Base-by-base conservation (phyloP, 352 stramenopile genomes). In the Phytophthora pluvialis region DNA sequence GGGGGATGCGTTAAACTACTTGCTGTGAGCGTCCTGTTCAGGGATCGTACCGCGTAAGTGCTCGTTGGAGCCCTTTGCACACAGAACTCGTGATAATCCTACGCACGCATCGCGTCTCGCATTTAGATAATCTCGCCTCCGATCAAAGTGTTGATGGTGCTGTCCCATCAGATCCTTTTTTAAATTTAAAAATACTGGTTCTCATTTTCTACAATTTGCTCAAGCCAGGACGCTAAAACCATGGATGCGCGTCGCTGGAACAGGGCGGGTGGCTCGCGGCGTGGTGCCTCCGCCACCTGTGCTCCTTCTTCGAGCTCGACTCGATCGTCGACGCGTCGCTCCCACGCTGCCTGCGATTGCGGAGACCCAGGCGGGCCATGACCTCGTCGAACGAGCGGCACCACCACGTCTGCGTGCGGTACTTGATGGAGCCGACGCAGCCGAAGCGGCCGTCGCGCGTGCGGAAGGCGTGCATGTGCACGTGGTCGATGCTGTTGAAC, bases 401-500 rank as follows among this genome's bases (percentile, higher is more conserved):
- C 88, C 88, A 95, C 88, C 88, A 95, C 28, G 88, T 94, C 51
- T 88, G 81, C 1, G 86, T 95, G 47, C 79, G 80, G 70, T 93
- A 95, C 74, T 95, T 95, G 61, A 95, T 91, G 11, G 80, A 75
- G 11, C 83, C 82, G 7, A 93, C 70, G 49, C 75, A 87, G 26
- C 84, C 80, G 38, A 90, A 85, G 35, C 83, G 76, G 25, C 78
- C 70, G 40, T 85, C 64, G 13, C 82, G 76, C 42, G 71, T 81
- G 13, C 78, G 80, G 55, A 96, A 94, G 15, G 85, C 86, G 70
- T 96, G 88, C 86, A 96, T 94, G 78, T 96, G 88, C 38, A 96
- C 84, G 67, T 96, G 88, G 67, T 96, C 88, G 64, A 96, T 96
- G 65, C 83, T 93, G 77, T 96, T 96, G 68, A 96, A 96, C 15